Percentiles rank a stretch among this genome's conserved stretches.
These are phyloP conservation scores for Cladosporium sp. DNA, from an alignment of 2,329 filamentous ascomycete species.

Conservation along the genomic window DNA sequence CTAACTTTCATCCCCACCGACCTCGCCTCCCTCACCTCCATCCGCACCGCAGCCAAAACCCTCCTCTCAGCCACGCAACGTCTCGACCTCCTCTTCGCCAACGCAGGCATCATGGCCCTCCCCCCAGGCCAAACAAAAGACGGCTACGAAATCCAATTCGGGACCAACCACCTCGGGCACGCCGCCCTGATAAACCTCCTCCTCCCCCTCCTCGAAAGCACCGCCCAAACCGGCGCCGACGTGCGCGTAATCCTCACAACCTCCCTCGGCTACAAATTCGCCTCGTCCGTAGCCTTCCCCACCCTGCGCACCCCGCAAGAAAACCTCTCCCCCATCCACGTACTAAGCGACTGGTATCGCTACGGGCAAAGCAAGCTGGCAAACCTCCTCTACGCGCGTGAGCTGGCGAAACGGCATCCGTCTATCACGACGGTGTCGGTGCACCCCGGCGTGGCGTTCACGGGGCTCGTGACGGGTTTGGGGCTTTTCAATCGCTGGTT, in stretches of 20 bases:
- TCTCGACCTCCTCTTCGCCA: constrained; percentile 30
- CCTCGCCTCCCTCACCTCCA: constrained; percentile 22
- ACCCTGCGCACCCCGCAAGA: constrained; percentile 26
- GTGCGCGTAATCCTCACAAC: constrained; percentile 29
- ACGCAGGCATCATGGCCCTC: constrained; percentile 29
- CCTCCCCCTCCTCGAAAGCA: constrained; percentile 22
- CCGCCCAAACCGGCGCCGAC: constrained; percentile 20
- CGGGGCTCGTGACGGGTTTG: constrained; percentile 25
- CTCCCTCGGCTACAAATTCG: constrained; percentile 23
- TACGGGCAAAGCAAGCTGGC: constrained; percentile 49
- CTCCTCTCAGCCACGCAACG: constrained; percentile 19
- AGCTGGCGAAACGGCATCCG: constrained; percentile 38
- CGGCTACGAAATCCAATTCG: constrained; percentile 34
- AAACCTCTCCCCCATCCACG: neutral
- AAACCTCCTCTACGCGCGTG: constrained; percentile 41
- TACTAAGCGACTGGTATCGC: constrained; percentile 29
- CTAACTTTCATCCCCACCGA: constrained; percentile 35
- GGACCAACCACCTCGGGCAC: constrained; percentile 33
- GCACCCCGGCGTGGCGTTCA: constrained; percentile 41
- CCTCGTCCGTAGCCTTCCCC: constrained; percentile 23
- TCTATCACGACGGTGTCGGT: constrained; percentile 35
- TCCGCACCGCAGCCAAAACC: constrained; percentile 20
- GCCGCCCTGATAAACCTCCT: constrained; percentile 30
- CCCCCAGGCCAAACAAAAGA: constrained; percentile 23
- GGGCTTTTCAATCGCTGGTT: constrained; percentile 1